phyloP scores from a whole-genome alignment of 495 filamentous ascomycete genomes.

The Penicillium nucicola region DNA sequence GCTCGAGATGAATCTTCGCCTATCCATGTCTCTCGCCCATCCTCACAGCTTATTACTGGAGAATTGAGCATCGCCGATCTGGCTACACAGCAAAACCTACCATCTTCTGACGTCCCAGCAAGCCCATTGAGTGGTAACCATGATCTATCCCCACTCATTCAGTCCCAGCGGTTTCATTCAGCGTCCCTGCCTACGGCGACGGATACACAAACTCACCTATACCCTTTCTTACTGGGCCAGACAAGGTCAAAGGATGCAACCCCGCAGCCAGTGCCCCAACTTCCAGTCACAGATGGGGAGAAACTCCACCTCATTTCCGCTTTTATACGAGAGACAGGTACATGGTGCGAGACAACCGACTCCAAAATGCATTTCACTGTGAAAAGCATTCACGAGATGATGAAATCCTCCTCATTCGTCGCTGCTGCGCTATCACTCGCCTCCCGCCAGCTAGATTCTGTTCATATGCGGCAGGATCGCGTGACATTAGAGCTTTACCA shows the following conservation, averaged over 20 bases:
- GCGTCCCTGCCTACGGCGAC: background rate
- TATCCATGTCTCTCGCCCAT: background rate
- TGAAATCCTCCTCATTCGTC: slow-evolving; percentile 9
- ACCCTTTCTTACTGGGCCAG: slow-evolving; percentile 6
- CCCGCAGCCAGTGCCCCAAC: background rate
- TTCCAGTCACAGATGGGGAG: slow-evolving; percentile 6
- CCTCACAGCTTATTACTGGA: background rate
- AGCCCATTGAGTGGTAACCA: background rate
- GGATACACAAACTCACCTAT: background rate
- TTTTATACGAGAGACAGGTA: slow-evolving; percentile 10
- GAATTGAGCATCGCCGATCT: slow-evolving; percentile 4
- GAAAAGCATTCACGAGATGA: slow-evolving; percentile 7
- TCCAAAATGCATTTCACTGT: slow-evolving; percentile 13
- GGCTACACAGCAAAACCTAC: background rate
- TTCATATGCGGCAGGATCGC: slow-evolving; percentile 1
- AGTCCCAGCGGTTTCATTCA: background rate
- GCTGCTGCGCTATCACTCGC: slow-evolving; percentile 11
- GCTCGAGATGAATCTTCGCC: background rate
- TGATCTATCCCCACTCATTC: background rate
- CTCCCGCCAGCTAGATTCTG: slow-evolving; percentile 8
- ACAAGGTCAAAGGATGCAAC: background rate
- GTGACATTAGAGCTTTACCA: slow-evolving; percentile 16
- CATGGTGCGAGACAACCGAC: slow-evolving; percentile 16
- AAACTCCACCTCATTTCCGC: slow-evolving; percentile 8
- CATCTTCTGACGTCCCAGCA: background rate